Percentiles rank a stretch among this genome's conserved stretches.
phyloP scores from a whole-genome alignment of 805 yeast species.

The Wickerhamomyces queroliae region DNA sequence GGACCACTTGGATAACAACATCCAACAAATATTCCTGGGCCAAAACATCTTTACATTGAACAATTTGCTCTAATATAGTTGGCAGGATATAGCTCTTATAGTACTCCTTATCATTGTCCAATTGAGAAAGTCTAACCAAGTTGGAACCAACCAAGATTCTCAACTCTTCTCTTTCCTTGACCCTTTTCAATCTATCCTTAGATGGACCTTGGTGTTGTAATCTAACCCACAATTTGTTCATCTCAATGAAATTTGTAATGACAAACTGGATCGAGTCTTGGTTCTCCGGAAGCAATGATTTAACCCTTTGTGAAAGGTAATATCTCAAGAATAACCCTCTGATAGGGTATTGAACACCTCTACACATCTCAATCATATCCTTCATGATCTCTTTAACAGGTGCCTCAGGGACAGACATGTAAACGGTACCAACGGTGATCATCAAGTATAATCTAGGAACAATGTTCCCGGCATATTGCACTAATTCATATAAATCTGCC shows the following conservation, averaged over 20 bases:
- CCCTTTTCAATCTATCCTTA: conserved; percentile 68
- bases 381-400: conserved; percentile 83
- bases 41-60: conserved; percentile 85
- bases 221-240: conserved; percentile 98
- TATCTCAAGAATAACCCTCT: conserved; percentile 88
- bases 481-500: conserved; percentile 88
- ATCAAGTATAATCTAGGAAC: conserved; percentile 88
- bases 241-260: conserved; percentile 84
- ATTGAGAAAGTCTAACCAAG: conserved; percentile 80
- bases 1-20: conserved; percentile 90
- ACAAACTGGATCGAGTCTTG: conserved; percentile 74
- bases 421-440: conserved; percentile 93
- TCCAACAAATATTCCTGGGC: conserved; percentile 92
- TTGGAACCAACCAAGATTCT: conserved; percentile 92
- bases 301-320: conserved; percentile 79
- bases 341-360: conserved; percentile 94
- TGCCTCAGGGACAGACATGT: conserved; percentile 70
- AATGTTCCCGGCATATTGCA: conserved; percentile 92
- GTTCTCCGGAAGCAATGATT: conserved; percentile 36
- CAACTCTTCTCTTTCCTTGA: conserved; percentile 77
- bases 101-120: conserved; percentile 58
- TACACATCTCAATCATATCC: conserved; percentile 96
- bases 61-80: conserved; percentile 76
- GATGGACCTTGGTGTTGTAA: conserved; percentile 94
- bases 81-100: conserved; percentile 59